Evolutionary conservation across 139 green algal species (phyloP).

Genomic region (Tetradesmus lagerheimii): DNA sequence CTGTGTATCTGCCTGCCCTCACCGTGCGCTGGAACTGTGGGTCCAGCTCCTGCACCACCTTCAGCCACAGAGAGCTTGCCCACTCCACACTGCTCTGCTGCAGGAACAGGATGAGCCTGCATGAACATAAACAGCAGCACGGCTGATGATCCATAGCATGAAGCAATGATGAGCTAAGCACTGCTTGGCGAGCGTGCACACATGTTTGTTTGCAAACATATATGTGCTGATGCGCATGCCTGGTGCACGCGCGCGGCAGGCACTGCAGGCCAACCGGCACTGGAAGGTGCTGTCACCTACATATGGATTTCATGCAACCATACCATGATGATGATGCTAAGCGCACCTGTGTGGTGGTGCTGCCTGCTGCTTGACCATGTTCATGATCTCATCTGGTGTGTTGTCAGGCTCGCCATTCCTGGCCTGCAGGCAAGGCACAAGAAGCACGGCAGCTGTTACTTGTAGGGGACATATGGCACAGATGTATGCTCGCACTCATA

Average conservation of each 20-base stretch:
- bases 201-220: neutral
- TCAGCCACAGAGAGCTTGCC: constrained; percentile 92
- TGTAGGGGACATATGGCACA: neutral
- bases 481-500: neutral
- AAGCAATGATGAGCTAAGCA: neutral
- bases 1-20: neutral
- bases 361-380: constrained; percentile 93
- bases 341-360: constrained; percentile 80
- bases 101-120: constrained; percentile 95
- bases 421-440: constrained; percentile 61
- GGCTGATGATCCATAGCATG: neutral
- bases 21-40: constrained; percentile 76
- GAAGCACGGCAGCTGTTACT: too few relatives aligned
- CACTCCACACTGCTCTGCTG: constrained; percentile 96
- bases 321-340: too few relatives aligned
- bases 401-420: constrained; percentile 84
- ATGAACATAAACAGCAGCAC: neutral
- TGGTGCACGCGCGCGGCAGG: neutral
- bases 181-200: neutral
- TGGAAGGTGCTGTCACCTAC: neutral
- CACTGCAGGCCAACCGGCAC: neutral
- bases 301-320: neutral
- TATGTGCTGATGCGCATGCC: neutral
- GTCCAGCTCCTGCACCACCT: constrained; percentile 94
- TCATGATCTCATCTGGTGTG: constrained; percentile 92